A percentile compares a stretch with the other conserved stretches of the same genome.
These are phyloP conservation scores for Cinnamomum chago DNA, from an alignment of 164 flowering plant genomes.

Conservation along the genomic window DNA sequence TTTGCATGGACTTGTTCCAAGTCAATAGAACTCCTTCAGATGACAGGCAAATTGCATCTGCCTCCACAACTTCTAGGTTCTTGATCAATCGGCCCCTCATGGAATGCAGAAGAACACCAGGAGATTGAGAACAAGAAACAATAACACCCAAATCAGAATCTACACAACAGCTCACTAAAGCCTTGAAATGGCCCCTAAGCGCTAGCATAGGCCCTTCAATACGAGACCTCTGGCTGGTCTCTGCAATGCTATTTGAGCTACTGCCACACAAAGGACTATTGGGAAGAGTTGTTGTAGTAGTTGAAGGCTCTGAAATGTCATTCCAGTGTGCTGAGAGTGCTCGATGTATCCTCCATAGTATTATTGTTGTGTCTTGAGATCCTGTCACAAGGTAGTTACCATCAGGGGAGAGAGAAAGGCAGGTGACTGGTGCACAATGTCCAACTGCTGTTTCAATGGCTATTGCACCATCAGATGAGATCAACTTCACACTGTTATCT, in stretches of 20 bases:
- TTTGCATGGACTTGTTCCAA: conserved; percentile 60
- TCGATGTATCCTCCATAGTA: conserved; percentile 84
- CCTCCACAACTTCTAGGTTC: conserved; percentile 62
- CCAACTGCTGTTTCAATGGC: conserved; percentile 81
- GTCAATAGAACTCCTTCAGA: conserved; percentile 65
- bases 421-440: conserved; percentile 95
- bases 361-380: conserved; percentile 78
- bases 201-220: conserved; percentile 93
- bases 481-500: conserved; percentile 77
- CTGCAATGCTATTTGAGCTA: conserved; percentile 35
- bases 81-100: conserved; percentile 75
- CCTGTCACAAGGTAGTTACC: conserved; percentile 88
- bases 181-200: conserved; percentile 76
- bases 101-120: conserved; percentile 84
- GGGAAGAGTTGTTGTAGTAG: conserved; percentile 25
- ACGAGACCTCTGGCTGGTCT: conserved; percentile 48
- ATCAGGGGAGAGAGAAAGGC: conserved; percentile 78
- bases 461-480: conserved; percentile 88
- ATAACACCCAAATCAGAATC: conserved; percentile 80
- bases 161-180: conserved; percentile 71
- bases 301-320: conserved; percentile 46
- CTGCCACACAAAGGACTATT: conserved; percentile 27
- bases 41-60: conserved; percentile 75
- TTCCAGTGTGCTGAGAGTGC: conserved; percentile 35
- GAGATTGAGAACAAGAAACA: conserved; percentile 67